Evolutionary conservation across 2,329 filamentous ascomycete genomes (phyloP).

Genomic region (Calonectria henricotiae): DNA sequence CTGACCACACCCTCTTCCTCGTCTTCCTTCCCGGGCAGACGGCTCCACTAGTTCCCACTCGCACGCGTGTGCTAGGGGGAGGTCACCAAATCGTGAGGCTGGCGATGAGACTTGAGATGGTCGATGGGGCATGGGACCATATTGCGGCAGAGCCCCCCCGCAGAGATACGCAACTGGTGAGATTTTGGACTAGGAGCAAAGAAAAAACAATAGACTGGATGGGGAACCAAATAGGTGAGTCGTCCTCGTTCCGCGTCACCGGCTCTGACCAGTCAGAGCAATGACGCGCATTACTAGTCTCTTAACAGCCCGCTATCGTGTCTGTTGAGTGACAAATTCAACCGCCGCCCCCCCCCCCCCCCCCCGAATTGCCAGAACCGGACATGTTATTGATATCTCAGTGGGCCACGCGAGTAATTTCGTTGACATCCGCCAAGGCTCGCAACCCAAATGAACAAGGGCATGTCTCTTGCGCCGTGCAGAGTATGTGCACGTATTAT

Average conservation of each 20-base stretch:
- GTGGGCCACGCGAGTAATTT: conserved; percentile 13
- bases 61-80: conserved; percentile 27
- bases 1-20: background rate
- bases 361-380: conserved; percentile 8
- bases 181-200: background rate
- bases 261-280: conserved; percentile 12
- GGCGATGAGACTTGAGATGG: conserved; percentile 35
- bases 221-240: conserved; percentile 7
- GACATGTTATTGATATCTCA: conserved; percentile 6
- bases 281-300: conserved; percentile 23
- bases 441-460: background rate
- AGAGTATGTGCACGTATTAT: conserved; percentile 9
- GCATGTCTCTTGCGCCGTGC: conserved; percentile 4
- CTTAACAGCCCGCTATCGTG: conserved; percentile 4
- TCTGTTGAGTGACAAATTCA: conserved; percentile 17
- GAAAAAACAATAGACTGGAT: background rate
- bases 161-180: conserved; percentile 31
- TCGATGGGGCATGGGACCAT: conserved; percentile 39
- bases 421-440: conserved; percentile 6
- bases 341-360: background rate
- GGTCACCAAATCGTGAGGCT: conserved; percentile 33
- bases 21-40: conserved; percentile 5
- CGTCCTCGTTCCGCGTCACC: conserved; percentile 31
- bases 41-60: conserved; percentile 36
- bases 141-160: conserved; percentile 23